A percentile compares a stretch with the other conserved stretches of the same genome.
Conservation (phyloP, 1,284 basidiomycete species). For the Puccinia horiana region DNA sequence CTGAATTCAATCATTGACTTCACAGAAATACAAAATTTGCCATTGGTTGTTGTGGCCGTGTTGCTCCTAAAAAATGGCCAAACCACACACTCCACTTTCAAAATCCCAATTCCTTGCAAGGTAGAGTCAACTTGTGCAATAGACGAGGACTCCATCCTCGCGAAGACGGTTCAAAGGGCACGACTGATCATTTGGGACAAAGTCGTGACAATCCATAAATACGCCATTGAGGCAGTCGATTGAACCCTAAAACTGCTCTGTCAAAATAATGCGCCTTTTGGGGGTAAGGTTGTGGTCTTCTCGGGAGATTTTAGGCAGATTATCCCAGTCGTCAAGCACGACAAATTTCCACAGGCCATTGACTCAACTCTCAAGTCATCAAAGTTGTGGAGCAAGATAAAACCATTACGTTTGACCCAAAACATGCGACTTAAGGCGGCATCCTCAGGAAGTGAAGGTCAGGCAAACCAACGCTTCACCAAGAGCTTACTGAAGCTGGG, state of each 20-base stretch:
- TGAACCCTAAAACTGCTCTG: not conserved
- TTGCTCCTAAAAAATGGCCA: slow-evolving; percentile 61
- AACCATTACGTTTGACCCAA: not conserved
- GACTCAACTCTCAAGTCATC: not conserved
- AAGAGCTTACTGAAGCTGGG: not conserved
- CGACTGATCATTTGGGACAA: slow-evolving; percentile 43
- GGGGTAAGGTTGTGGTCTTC: slow-evolving; percentile 8
- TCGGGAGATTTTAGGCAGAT: slow-evolving; percentile 14
- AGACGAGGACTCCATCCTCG: not conserved
- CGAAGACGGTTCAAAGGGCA: not conserved
- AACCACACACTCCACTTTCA: slow-evolving; percentile 62
- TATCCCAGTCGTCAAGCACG: not conserved
- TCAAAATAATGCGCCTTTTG: not conserved
- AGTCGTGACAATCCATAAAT: slow-evolving; percentile 6
- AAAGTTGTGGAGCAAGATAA: not conserved
- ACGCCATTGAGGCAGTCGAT: slow-evolving; percentile 34
- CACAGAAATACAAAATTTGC: slow-evolving; percentile 59
- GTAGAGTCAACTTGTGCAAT: not conserved
- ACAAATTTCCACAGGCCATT: too few relatives aligned
- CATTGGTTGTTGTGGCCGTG: slow-evolving; percentile 63
- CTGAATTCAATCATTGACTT: slow-evolving; percentile 60
- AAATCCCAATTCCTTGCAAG: slow-evolving; percentile 58
- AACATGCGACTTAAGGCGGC: not conserved
- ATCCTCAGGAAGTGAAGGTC: not conserved
- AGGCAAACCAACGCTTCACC: not conserved